phyloP scores from a whole-genome alignment of 2,329 filamentous ascomycete genomes.

The Colletotrichum agaves region DNA sequence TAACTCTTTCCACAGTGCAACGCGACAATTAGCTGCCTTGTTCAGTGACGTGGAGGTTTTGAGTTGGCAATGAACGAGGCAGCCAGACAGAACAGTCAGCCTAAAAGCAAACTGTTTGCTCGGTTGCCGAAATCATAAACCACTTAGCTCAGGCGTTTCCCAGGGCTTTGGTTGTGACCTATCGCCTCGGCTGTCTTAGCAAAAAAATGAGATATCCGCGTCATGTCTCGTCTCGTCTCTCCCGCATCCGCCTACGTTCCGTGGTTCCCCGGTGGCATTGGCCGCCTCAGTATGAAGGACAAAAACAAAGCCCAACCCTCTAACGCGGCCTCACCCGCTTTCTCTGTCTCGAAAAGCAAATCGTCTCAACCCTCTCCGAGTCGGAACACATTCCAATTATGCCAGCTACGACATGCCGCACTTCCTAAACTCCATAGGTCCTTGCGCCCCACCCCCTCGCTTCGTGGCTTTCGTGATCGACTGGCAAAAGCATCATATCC shows the following conservation, averaged over 20 bases:
- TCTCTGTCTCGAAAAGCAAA: constrained; percentile 25
- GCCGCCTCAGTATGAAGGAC: constrained; percentile 11
- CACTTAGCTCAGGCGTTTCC: background rate
- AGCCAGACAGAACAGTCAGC: background rate
- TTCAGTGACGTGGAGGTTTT: background rate
- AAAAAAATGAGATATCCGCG: constrained; percentile 24
- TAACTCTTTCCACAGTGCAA: background rate
- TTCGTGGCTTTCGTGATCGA: constrained; percentile 26
- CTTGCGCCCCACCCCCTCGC: constrained; percentile 5
- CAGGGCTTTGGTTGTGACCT: constrained; percentile 18
- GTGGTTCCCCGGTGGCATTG: constrained; percentile 32
- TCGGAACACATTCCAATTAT: constrained; percentile 30
- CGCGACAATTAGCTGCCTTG: background rate
- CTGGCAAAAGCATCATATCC: constrained; percentile 2
- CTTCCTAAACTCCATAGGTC: constrained; percentile 14
- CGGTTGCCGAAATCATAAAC: constrained; percentile 3
- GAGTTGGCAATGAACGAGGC: background rate
- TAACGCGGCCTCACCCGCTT: constrained; percentile 30
- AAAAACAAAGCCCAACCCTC: constrained; percentile 26
- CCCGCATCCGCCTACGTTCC: constrained; percentile 25
- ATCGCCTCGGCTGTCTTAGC: constrained; percentile 5
- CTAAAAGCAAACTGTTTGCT: constrained; percentile 10
- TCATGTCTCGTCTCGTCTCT: constrained; percentile 36
- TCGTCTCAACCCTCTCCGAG: constrained; percentile 35
- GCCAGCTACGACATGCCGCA: constrained; percentile 27